Evolutionary conservation across 1,284 basidiomycete genomes (phyloP).

Genomic region (Moesziomyces globuligerus): DNA sequence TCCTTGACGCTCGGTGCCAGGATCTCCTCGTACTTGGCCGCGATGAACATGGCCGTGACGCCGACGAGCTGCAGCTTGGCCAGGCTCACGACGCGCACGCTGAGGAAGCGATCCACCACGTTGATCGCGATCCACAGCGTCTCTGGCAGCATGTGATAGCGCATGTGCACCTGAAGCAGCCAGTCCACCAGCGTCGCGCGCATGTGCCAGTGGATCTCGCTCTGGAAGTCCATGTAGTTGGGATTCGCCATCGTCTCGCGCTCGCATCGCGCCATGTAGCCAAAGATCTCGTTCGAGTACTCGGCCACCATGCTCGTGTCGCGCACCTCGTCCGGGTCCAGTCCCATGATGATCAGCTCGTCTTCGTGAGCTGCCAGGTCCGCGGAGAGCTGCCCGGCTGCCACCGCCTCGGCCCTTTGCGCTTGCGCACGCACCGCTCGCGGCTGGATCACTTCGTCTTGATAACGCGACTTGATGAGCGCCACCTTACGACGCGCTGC

Average conservation of each 20-base stretch:
- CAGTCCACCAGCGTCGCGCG: conserved; percentile 69
- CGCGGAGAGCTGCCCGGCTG: conserved; percentile 50
- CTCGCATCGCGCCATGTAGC: conserved; percentile 82
- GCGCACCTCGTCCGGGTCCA: conserved; percentile 74
- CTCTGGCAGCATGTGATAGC: conserved; percentile 76
- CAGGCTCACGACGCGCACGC: conserved; percentile 73
- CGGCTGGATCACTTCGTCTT: conserved; percentile 54
- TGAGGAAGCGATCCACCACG: conserved; percentile 75
- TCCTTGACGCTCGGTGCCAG: conserved; percentile 66
- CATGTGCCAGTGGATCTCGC: conserved; percentile 86
- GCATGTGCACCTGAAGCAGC: conserved; percentile 75
- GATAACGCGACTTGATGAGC: conserved; percentile 55
- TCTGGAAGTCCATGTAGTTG: conserved; percentile 93
- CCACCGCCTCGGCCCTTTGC: conserved; percentile 52
- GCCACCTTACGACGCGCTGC: conserved; percentile 59
- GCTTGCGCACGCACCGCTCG: conserved; percentile 51
- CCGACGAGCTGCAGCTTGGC: conserved; percentile 76
- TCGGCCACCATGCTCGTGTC: conserved; percentile 98
- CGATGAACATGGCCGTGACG: conserved; percentile 76
- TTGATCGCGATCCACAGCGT: conserved; percentile 78
- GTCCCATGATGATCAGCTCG: conserved; percentile 61
- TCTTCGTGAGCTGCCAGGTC: conserved; percentile 64
- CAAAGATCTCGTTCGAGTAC: conserved; percentile 96
- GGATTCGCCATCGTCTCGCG: conserved; percentile 88
- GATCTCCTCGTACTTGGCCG: conserved; percentile 73